phyloP scores from a whole-genome alignment of 306 rosid genomes.

The Rosa lucieae region DNA sequence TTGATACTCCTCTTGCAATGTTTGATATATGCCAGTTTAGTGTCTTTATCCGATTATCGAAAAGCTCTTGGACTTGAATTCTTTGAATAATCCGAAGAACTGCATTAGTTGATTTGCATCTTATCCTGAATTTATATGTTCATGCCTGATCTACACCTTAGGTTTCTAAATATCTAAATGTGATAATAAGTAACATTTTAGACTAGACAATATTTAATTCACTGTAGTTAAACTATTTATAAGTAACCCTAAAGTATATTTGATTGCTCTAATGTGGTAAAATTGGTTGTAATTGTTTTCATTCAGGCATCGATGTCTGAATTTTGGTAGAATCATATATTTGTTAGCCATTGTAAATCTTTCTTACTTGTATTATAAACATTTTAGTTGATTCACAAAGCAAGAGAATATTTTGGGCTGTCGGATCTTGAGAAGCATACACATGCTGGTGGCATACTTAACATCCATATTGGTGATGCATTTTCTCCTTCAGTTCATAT shows the following conservation, averaged over 20 bases:
- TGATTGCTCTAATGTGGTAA: neutral
- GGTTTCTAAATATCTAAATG: neutral
- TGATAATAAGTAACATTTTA: neutral
- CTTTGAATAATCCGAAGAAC: neutral
- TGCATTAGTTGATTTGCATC: neutral
- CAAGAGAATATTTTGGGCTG: constrained; percentile 75
- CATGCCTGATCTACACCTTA: neutral
- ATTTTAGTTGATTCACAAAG: constrained; percentile 78
- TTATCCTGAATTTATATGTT: neutral
- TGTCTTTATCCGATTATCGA: neutral
- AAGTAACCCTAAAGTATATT: neutral
- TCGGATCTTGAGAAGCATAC: constrained; percentile 77
- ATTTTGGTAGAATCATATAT: constrained; percentile 7
- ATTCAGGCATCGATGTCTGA: constrained; percentile 6
- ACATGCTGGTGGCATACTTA: constrained; percentile 73
- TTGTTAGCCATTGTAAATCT: constrained; percentile 3
- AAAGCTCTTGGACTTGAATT: constrained; percentile 2
- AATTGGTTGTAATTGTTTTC: neutral
- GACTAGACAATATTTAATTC: neutral
- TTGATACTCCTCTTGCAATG: neutral
- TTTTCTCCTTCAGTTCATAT: constrained; percentile 57
- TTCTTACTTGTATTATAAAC: constrained; percentile 26
- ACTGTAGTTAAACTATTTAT: neutral
- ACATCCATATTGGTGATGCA: constrained; percentile 75
- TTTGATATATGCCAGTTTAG: neutral